Percentiles rank a stretch among this genome's conserved stretches.
These are phyloP conservation scores for Blepharisma stoltei DNA, from an alignment of 73 alveolate species.

Conservation along the genomic window DNA sequence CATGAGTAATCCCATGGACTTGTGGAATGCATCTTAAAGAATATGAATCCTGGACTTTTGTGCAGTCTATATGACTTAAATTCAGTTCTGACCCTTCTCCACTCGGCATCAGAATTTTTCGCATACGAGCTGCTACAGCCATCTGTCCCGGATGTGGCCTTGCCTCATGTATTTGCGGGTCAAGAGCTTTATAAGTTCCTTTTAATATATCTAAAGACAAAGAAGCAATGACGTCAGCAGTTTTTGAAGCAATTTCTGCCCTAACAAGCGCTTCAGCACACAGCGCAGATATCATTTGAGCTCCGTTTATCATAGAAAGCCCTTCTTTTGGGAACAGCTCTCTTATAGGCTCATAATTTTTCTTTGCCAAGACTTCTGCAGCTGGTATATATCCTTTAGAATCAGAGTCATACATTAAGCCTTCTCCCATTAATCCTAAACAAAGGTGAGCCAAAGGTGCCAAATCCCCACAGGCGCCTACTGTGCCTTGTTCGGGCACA, in stretches of 20 bases:
- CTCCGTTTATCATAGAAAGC: slow-evolving; percentile 55
- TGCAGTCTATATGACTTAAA: not conserved
- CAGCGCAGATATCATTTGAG: slow-evolving; percentile 55
- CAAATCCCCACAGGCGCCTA: slow-evolving; percentile 66
- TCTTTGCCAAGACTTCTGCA: slow-evolving; percentile 35
- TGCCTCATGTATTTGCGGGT: slow-evolving; percentile 33
- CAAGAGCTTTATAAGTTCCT: slow-evolving; percentile 41
- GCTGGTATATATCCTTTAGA: slow-evolving; percentile 35
- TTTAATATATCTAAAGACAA: slow-evolving; percentile 32
- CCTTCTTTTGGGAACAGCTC: slow-evolving; percentile 57
- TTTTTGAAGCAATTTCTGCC: slow-evolving; percentile 35
- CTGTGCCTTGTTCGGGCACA: slow-evolving; percentile 63
- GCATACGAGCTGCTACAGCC: slow-evolving; percentile 39
- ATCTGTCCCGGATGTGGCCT: slow-evolving; percentile 39
- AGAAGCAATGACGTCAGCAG: slow-evolving; percentile 42
- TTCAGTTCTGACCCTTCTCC: slow-evolving; percentile 5
- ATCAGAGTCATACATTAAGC: slow-evolving; percentile 49
- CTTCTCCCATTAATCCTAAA: slow-evolving; percentile 57
- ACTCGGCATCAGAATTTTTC: slow-evolving; percentile 29
- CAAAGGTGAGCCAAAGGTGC: slow-evolving; percentile 61
- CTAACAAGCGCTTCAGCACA: slow-evolving; percentile 43
- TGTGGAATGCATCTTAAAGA: slow-evolving; percentile 47
- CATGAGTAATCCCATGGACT: slow-evolving; percentile 46
- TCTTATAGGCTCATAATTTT: slow-evolving; percentile 38
- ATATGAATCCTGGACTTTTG: slow-evolving; percentile 44